phyloP scores from a whole-genome alignment of 345 rosid genomes.

The Hypericum perforatum region DNA sequence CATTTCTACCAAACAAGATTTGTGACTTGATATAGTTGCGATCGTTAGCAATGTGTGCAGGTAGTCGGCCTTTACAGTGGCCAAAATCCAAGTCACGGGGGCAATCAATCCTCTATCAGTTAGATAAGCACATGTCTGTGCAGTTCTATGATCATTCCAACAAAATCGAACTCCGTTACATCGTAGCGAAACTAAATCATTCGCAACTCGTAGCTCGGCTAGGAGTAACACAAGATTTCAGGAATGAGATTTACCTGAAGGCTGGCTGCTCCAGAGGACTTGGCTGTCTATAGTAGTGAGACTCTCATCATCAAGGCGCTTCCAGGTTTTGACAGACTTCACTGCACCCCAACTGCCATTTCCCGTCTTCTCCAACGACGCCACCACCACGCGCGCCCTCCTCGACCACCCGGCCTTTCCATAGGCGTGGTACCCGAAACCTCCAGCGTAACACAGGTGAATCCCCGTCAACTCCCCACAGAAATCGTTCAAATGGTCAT shows the following conservation, averaged over 20 bases:
- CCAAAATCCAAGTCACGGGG: too few relatives aligned
- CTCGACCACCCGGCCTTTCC: slow-evolving; percentile 89
- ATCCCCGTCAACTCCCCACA: slow-evolving; percentile 56
- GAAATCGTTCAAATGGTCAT: slow-evolving; percentile 85
- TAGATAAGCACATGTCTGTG: too few relatives aligned
- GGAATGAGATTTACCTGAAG: slow-evolving; percentile 26
- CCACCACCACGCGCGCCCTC: slow-evolving; percentile 69
- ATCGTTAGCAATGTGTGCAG: too few relatives aligned
- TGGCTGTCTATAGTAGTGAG: slow-evolving; percentile 52
- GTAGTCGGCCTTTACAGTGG: too few relatives aligned
- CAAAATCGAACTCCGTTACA: too few relatives aligned
- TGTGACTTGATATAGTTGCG: too few relatives aligned
- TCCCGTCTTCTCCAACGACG: slow-evolving; percentile 50
- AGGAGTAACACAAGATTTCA: background rate
- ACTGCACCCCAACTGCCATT: slow-evolving; percentile 60
- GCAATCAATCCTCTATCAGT: too few relatives aligned
- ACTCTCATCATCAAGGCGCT: slow-evolving; percentile 67
- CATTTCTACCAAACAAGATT: too few relatives aligned
- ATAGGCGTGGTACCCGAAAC: slow-evolving; percentile 90
- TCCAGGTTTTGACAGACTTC: slow-evolving; percentile 81
- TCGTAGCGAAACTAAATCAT: too few relatives aligned
- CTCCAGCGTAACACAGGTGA: slow-evolving; percentile 90
- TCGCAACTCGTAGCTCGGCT: too few relatives aligned
- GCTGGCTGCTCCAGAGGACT: slow-evolving; percentile 66
- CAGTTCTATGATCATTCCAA: too few relatives aligned